phyloP scores from a whole-genome alignment of 176 grass and related monocot genomes.

The Aegilops bicornis region DNA sequence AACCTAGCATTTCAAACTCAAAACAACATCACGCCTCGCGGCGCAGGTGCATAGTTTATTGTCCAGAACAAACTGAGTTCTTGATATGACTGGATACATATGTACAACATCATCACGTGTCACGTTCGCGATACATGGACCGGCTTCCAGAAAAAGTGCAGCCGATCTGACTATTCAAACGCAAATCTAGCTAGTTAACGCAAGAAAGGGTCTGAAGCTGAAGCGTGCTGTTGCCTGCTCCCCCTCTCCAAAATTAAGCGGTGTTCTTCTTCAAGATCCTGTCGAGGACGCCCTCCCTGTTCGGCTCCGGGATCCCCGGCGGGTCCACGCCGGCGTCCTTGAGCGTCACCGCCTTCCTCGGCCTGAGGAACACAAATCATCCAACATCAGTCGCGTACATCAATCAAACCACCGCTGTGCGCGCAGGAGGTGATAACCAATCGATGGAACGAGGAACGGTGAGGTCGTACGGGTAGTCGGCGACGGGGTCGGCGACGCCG shows the following conservation, averaged over 20 bases:
- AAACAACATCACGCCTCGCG: too few species aligned
- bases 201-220: not conserved
- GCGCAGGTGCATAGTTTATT: too few species aligned
- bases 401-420: not conserved
- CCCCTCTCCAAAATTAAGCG: not conserved
- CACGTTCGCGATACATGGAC: not conserved
- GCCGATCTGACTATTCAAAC: not conserved
- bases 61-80: too few species aligned
- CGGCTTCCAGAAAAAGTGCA: not conserved
- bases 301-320: constrained; percentile 34
- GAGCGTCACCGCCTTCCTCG: constrained; percentile 64
- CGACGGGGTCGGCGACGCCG: constrained; percentile 51
- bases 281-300: constrained; percentile 11
- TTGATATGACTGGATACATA: too few species aligned
- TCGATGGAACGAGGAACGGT: too few species aligned
- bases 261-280: constrained; percentile 22
- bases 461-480: constrained; percentile 2
- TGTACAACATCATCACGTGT: not conserved
- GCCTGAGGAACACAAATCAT: not conserved
- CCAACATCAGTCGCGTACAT: not conserved
- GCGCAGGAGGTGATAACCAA: too few species aligned
- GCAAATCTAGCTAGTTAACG: not conserved
- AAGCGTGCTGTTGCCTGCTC: not conserved
- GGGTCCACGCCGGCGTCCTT: constrained; percentile 70
- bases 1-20: too few species aligned